Percentiles rank a stretch among this genome's conserved stretches.
Conservation (phyloP, 352 stramenopile genomes). For the Phytophthora rubi region DNA sequence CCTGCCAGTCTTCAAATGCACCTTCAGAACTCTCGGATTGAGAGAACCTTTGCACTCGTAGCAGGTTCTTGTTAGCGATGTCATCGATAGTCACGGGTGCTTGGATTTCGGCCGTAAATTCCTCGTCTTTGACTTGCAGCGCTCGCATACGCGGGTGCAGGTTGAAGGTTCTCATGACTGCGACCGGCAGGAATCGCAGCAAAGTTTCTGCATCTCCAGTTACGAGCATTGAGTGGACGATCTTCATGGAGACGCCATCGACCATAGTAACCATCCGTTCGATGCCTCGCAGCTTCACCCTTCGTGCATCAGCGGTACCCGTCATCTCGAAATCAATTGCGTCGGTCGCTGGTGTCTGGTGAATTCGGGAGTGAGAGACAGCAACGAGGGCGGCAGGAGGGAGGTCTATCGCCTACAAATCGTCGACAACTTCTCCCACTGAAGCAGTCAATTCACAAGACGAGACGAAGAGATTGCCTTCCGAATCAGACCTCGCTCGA, state of each 20-base stretch:
- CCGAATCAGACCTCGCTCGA: neutral
- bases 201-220: slow-evolving; percentile 20
- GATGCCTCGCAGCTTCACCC: slow-evolving; percentile 31
- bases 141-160: slow-evolving; percentile 46
- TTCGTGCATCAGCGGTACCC: neutral
- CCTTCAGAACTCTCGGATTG: neutral
- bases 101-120: slow-evolving; percentile 39
- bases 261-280: slow-evolving; percentile 37
- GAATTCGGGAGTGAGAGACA: neutral
- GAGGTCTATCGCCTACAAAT: neutral
- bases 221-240: slow-evolving; percentile 38
- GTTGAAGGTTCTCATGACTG: slow-evolving; percentile 49
- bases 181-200: slow-evolving; percentile 23
- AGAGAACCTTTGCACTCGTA: slow-evolving; percentile 18
- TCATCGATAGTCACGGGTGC: slow-evolving; percentile 23
- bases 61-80: slow-evolving; percentile 15
- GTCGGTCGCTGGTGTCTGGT: neutral
- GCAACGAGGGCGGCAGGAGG: neutral
- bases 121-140: slow-evolving; percentile 29
- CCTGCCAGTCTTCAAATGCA: slow-evolving; percentile 21
- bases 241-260: slow-evolving; percentile 22
- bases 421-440: neutral
- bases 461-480: too few species aligned
- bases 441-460: too few species aligned
- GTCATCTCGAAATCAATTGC: neutral